Evolutionary conservation across 495 filamentous ascomycete species (phyloP).

Genomic region (Penicillium arizonense): DNA sequence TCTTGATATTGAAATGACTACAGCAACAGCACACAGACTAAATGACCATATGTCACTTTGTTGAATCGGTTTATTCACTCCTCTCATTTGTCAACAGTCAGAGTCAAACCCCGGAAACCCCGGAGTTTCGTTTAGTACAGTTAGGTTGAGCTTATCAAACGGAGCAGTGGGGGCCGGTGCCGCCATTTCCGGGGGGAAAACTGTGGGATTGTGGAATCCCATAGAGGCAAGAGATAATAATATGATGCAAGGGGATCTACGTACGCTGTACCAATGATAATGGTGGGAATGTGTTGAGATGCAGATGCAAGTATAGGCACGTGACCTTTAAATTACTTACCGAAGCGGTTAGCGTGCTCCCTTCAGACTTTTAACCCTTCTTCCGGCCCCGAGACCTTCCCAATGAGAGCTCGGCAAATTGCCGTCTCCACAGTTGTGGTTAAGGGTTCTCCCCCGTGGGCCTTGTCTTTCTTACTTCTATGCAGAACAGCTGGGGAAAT

Average conservation of each 20-base stretch:
- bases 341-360: too few relatives aligned
- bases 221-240: background rate
- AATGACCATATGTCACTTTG: background rate
- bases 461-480: background rate
- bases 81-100: background rate
- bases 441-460: slow-evolving; percentile 23
- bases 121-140: slow-evolving; percentile 3
- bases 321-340: background rate
- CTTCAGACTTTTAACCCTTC: slow-evolving; percentile 4
- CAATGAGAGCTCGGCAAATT: slow-evolving; percentile 12
- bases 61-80: background rate
- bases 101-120: background rate
- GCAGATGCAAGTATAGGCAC: background rate
- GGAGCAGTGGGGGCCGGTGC: background rate
- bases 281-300: background rate
- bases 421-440: slow-evolving; percentile 15
- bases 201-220: background rate
- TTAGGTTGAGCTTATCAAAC: background rate
- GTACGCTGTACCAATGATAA: background rate
- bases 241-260: background rate
- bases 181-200: background rate
- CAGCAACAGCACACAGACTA: background rate
- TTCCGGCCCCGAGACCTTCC: background rate
- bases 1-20: background rate
- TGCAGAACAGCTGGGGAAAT: slow-evolving; percentile 2